Evolutionary conservation across 1,284 basidiomycete species (phyloP).

Genomic region (Cutaneotrichosporon daszewskae): DNA sequence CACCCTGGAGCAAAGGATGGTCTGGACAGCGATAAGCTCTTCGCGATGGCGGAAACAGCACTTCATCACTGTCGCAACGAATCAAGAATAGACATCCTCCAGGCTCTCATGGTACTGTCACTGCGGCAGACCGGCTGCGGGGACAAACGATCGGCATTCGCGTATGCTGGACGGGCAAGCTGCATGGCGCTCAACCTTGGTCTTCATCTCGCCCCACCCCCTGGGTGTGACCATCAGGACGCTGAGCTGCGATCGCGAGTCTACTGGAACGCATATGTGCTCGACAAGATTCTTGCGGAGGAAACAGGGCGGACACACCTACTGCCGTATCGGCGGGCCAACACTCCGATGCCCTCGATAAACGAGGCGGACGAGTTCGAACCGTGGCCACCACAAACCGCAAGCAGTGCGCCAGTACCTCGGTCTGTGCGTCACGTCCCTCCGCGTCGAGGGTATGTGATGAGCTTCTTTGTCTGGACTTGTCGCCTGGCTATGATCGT

Average conservation of each 20-base stretch:
- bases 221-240: slow-evolving; percentile 21
- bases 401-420: slow-evolving; percentile 20
- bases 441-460: slow-evolving; percentile 28
- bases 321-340: slow-evolving; percentile 42
- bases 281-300: slow-evolving; percentile 47
- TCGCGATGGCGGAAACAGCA: slow-evolving; percentile 29
- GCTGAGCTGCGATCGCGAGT: slow-evolving; percentile 44
- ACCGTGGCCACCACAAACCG: slow-evolving; percentile 39
- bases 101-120: slow-evolving; percentile 4
- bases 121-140: slow-evolving; percentile 40
- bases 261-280: slow-evolving; percentile 48
- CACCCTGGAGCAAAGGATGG: slow-evolving; percentile 7
- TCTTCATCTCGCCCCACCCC: slow-evolving; percentile 34
- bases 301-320: slow-evolving; percentile 49
- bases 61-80: slow-evolving; percentile 28
- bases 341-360: slow-evolving; percentile 45
- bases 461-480: slow-evolving; percentile 40
- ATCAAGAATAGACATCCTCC: slow-evolving; percentile 23
- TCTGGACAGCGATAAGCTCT: slow-evolving; percentile 55
- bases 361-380: slow-evolving; percentile 48
- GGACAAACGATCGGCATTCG: slow-evolving; percentile 45
- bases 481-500: slow-evolving; percentile 40
- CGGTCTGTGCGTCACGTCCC: slow-evolving; percentile 22
- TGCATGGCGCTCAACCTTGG: slow-evolving; percentile 49
- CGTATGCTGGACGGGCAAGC: slow-evolving; percentile 45